Evolutionary conservation across 2,329 filamentous ascomycete genomes (phyloP), one percentile per base, ranked within the genome.

Genomic region (Sporothrix mexicana): DNA sequence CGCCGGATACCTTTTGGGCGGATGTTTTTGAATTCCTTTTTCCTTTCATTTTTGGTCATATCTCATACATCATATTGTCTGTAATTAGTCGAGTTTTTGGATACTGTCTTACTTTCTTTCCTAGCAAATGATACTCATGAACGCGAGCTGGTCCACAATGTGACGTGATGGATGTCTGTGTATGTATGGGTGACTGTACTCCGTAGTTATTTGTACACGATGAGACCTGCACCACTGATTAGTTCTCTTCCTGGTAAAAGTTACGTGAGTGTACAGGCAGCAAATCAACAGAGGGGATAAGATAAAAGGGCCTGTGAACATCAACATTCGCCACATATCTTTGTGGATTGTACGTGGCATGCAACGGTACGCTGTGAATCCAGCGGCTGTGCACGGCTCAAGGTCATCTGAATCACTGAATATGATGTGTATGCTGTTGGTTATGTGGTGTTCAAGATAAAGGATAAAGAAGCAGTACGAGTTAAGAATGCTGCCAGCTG

Each of bases 1-100:
- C 30, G 45, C 3, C 8, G 64, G 64, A 67, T 67, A 67, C 64
- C 64, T 67, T 49, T 67, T 66, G 41, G 61, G 61, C 41, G 61
- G 61, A 66, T 25, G 8, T 43, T 9, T 25, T 53, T 51, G 2
- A 2, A 47, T 68, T 69, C 20, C n/a, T 17, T 57, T 70, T 51
- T 51, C 20, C 51, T 23, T 51, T 55, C 9, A 53, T 53, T 7
- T 7, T 43, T 9, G 13, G 20, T 49, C 9, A 36, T 20, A 68
- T 43, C 2, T 64, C n/a, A 2, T 41, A n/a, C 6, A 69, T 36
- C n/a, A 15, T 43, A n/a, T 62, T 57, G 25, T 57, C 25, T 57
- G 8, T 25, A 57, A 17, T 59, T 36, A 36, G 17, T 36, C 13
- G 49, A 51, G 49, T 51, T n/a, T 51, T 51, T 51, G 49, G 23